Percentiles rank a stretch among this genome's conserved stretches.
These are phyloP conservation scores for Sindora glabra DNA, from an alignment of 306 rosid species.

Conservation along the genomic window DNA sequence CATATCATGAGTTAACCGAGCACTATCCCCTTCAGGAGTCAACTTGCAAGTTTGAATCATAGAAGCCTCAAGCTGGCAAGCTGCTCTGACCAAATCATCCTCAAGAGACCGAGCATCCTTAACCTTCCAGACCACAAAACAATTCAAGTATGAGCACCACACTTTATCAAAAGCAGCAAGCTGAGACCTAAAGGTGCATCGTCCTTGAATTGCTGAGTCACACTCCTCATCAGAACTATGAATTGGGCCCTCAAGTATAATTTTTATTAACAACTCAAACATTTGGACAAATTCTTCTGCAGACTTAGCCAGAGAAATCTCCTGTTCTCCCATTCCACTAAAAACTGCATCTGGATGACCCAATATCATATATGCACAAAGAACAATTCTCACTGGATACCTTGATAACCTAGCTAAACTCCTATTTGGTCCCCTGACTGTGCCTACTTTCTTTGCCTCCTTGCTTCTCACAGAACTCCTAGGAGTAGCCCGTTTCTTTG, in stretches of 20 bases:
- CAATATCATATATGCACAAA: conserved; percentile 83
- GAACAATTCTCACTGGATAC: conserved; percentile 74
- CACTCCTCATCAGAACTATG: conserved; percentile 53
- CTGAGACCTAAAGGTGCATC: conserved; percentile 74
- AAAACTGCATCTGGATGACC: conserved; percentile 86
- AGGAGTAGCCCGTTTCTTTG: conserved; percentile 64
- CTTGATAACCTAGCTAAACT: conserved; percentile 47
- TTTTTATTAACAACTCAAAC: conserved; percentile 62
- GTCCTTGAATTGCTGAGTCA: conserved; percentile 34
- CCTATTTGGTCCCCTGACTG: conserved; percentile 27
- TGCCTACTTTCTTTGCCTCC: conserved; percentile 35
- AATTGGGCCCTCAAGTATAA: conserved; percentile 63
- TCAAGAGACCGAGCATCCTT: conserved; percentile 80
- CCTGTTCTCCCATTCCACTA: conserved; percentile 74
- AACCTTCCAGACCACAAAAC: conserved; percentile 87
- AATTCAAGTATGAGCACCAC: conserved; percentile 88
- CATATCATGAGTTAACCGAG: conserved; percentile 73
- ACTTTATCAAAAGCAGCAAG: conserved; percentile 81
- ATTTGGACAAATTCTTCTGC: conserved; percentile 64
- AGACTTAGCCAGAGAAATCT: conserved; percentile 63
- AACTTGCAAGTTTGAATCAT: conserved; percentile 93
- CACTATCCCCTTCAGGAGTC: conserved; percentile 52
- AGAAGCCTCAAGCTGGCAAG: conserved; percentile 93
- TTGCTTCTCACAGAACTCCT: conserved; percentile 43
- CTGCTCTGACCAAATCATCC: conserved; percentile 94